phyloP scores from a whole-genome alignment of 129 eudicot species.

The Lactuca saligna region DNA sequence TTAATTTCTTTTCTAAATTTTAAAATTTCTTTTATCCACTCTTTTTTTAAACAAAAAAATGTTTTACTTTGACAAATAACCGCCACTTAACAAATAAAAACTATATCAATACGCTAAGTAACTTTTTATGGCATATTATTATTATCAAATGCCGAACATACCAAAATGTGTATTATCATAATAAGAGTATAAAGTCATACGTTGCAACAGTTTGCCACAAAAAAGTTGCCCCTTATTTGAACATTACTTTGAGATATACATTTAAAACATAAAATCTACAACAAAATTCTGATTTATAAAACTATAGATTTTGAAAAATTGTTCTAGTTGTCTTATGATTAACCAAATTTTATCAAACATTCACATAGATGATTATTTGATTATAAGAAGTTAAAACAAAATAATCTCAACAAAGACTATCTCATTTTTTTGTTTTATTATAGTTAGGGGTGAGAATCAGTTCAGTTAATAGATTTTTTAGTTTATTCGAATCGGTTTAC shows the following conservation, averaged over 20 bases:
- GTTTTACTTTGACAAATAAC: slow-evolving; percentile 5
- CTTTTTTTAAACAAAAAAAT: background rate
- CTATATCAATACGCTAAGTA: slow-evolving; percentile 12
- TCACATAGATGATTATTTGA: no score
- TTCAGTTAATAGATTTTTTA: no score
- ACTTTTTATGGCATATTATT: background rate
- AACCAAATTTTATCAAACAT: no score
- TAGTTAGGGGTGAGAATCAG: no score
- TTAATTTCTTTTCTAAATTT: background rate
- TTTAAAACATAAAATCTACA: background rate
- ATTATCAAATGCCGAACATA: background rate
- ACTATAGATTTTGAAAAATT: no score
- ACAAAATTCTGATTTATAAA: background rate
- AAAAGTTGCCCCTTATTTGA: background rate
- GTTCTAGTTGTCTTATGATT: no score
- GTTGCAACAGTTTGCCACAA: background rate
- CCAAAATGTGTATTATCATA: background rate
- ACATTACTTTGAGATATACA: no score
- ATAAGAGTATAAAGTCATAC: no score
- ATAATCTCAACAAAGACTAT: no score
- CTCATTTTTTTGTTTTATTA: no score
- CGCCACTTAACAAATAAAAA: background rate
- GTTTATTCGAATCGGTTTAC: no score
- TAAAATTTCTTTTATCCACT: background rate
- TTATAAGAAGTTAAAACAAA: no score